phyloP scores from a whole-genome alignment of 2,329 filamentous ascomycete species.

The Ophiosphaerella korrae region DNA sequence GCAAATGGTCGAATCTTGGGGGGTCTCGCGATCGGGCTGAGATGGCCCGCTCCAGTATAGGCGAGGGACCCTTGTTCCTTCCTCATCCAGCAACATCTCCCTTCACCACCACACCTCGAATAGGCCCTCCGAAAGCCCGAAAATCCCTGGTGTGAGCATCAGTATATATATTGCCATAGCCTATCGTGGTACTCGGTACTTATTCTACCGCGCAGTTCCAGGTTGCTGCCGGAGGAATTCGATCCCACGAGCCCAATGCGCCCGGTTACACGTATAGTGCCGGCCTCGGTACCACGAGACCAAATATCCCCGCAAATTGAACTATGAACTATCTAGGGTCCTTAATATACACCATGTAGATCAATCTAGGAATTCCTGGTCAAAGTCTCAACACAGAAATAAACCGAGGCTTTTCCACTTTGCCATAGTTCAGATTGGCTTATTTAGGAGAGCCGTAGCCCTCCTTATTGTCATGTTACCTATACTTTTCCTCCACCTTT shows the following conservation, averaged over 20 bases:
- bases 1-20: too few species aligned
- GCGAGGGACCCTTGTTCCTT: too few species aligned
- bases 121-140: too few species aligned
- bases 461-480: not conserved
- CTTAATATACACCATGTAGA: slow-evolving; percentile 4
- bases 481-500: not conserved
- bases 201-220: not conserved
- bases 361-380: slow-evolving; percentile 1
- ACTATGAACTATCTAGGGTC: slow-evolving; percentile 3
- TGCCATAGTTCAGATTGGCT: slow-evolving; percentile 1
- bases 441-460: not conserved
- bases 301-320: not conserved
- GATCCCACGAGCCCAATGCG: not conserved
- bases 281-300: not conserved
- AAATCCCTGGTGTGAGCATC: too few species aligned
- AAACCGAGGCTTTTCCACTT: not conserved
- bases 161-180: too few species aligned
- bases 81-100: too few species aligned
- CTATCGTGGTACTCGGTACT: not conserved
- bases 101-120: too few species aligned
- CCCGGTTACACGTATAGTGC: not conserved
- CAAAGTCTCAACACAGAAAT: not conserved
- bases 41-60: too few species aligned
- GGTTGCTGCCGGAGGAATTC: not conserved
- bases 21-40: too few species aligned